phyloP scores from a whole-genome alignment of 2,329 filamentous ascomycete genomes.

The Pseudohalonectria lignicola region DNA sequence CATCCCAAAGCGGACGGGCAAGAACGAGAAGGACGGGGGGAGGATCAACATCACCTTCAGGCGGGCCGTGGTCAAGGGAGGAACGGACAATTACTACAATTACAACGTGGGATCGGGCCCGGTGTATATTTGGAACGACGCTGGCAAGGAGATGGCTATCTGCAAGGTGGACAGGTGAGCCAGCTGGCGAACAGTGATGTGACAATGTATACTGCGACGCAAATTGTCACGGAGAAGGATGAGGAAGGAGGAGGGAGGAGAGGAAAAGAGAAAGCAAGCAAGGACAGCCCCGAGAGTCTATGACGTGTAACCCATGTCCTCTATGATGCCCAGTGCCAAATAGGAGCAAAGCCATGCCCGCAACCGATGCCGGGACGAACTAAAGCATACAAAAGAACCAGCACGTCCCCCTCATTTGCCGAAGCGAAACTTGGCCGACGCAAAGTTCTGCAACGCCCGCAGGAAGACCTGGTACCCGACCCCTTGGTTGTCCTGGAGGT shows the following conservation, averaged over 20 bases:
- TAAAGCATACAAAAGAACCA: too few relatives aligned
- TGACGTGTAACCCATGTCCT: too few relatives aligned
- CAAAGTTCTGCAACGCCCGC: constrained; percentile 71
- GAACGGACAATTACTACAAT: constrained; percentile 74
- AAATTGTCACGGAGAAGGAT: too few relatives aligned
- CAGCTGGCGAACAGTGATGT: neutral
- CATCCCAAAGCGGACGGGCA: constrained; percentile 62
- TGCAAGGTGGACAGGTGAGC: constrained; percentile 18
- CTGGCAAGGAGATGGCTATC: constrained; percentile 34
- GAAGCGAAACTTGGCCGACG: constrained; percentile 79
- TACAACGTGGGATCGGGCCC: constrained; percentile 68
- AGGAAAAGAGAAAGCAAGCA: neutral
- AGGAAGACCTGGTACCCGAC: constrained; percentile 95
- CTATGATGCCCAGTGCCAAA: too few relatives aligned
- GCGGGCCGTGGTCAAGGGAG: constrained; percentile 56
- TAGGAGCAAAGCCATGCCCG: neutral
- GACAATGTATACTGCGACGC: too few relatives aligned
- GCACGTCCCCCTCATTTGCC: too few relatives aligned
- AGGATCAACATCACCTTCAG: constrained; percentile 72
- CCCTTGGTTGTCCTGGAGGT: constrained; percentile 61
- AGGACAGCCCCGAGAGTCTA: constrained; percentile 1
- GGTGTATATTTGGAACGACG: constrained; percentile 57
- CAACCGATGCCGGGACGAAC: too few relatives aligned
- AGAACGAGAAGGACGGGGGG: constrained; percentile 49
- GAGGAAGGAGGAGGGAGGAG: too few relatives aligned